These are phyloP conservation scores for Diospyros kaki DNA, from an alignment of 148 eudicot genomes.

Conservation along the genomic window DNA sequence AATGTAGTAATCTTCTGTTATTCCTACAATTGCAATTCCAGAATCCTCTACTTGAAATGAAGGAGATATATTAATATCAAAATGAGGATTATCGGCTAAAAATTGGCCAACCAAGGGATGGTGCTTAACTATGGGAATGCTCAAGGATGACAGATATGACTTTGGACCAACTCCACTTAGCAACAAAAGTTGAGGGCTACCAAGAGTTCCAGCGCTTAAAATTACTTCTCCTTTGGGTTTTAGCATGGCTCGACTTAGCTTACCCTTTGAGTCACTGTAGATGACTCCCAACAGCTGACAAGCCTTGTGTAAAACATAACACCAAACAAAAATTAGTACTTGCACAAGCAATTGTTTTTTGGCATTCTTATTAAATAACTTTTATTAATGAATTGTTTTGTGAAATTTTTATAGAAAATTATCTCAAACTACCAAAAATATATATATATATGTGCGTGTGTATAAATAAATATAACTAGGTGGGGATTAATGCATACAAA, in stretches of 20 bases:
- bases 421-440: no score
- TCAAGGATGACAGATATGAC: conserved; percentile 28
- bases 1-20: conserved; percentile 35
- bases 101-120: conserved; percentile 50
- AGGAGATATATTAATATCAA: conserved; percentile 30
- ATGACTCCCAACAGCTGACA: conserved; percentile 21
- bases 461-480: no score
- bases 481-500: no score
- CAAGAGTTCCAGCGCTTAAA: conserved; percentile 54
- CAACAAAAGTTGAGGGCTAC: conserved; percentile 58
- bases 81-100: conserved; percentile 46
- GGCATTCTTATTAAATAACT: no score
- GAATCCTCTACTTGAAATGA: conserved; percentile 29
- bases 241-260: conserved; percentile 6
- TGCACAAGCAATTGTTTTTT: no score
- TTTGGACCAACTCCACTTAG: conserved; percentile 55
- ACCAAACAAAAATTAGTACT: background rate
- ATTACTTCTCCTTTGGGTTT: conserved; percentile 35
- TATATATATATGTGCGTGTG: no score
- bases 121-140: conserved; percentile 23
- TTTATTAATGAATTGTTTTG: no score
- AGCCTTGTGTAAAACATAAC: background rate
- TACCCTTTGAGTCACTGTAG: conserved; percentile 11
- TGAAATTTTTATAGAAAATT: no score
- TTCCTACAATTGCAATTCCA: conserved; percentile 39